Percentiles rank a stretch among this genome's conserved stretches.
phyloP scores from a whole-genome alignment of 2,329 filamentous ascomycete species.

The Nothophaeocryptopus gaeumannii region DNA sequence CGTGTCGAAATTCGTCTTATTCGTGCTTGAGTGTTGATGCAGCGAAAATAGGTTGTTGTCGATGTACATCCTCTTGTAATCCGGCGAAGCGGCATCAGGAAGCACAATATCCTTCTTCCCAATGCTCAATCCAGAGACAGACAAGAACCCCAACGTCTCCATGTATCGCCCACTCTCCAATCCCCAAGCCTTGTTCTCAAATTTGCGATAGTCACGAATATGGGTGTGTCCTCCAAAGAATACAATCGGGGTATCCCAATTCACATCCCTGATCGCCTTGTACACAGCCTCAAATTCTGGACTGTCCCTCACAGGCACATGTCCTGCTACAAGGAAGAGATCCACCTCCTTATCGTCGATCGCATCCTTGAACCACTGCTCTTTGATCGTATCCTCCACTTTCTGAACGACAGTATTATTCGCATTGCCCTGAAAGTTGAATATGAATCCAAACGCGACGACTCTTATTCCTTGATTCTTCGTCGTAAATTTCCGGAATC shows the following conservation, averaged over 20 bases:
- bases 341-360: constrained; percentile 77
- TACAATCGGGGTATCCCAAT: constrained; percentile 80
- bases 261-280: constrained; percentile 70
- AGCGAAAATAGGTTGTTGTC: constrained; percentile 89
- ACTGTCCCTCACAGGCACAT: constrained; percentile 74
- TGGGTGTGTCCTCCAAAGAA: constrained; percentile 92
- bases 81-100: constrained; percentile 42
- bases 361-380: constrained; percentile 84
- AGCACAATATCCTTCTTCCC: constrained; percentile 33
- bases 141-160: constrained; percentile 93
- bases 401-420: constrained; percentile 85
- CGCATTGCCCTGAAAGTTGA: constrained; percentile 85
- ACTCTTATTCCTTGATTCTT: constrained; percentile 82
- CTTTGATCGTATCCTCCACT: constrained; percentile 75
- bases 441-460: constrained; percentile 89
- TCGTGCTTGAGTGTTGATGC: constrained; percentile 73
- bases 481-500: constrained; percentile 86
- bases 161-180: constrained; percentile 88
- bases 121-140: constrained; percentile 64
- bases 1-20: constrained; percentile 72
- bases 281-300: constrained; percentile 75
- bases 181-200: constrained; percentile 73
- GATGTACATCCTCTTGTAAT: constrained; percentile 79
- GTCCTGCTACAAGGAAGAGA: constrained; percentile 80
- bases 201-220: constrained; percentile 78